Base-by-base conservation (phyloP, 1,284 basidiomycete genomes). In the Mycosarcoma maydis region DNA sequence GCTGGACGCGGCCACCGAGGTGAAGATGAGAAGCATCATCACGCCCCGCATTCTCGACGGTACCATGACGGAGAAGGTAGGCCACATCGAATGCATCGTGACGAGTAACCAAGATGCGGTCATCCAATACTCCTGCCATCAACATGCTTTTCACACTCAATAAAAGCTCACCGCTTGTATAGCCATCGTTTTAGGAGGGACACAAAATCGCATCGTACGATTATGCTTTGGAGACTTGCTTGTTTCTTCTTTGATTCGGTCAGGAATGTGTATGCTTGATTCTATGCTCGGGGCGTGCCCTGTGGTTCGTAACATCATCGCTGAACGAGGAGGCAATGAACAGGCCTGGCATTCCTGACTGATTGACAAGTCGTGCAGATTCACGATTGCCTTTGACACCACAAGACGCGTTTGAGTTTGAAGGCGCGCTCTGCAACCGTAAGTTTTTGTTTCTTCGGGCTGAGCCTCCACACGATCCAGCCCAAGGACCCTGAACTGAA, bases 381-480 rank as follows among this genome's bases (percentile, higher is more conserved):
- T n/a, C n/a, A n/a, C n/a, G n/a, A n/a, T n/a, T 40, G 38, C 11
- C 16, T 40, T 37, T 17, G 19, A 14, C 11, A 16, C 39, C 19
- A 16, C 19, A 13, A 23, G 44, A 52, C 61, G 61, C 61, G 55
- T 46, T 43, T 6, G 23, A 23, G 9, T 32, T 36, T 16, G 3
- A 44, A 48, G 54, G 57, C 49, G 61, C 61, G 61, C 54, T 49
- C 36, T 48, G 53, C 50, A 33, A 27, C 34, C 20, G 27, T 27
- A 46, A 29, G 39, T 65, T 65, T 52, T 64, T 40, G 1, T 9
- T 51, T 47, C 36, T 20, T 50, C n/a, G 19, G 50, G 50, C 61
- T 65, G 50, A 65, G 55, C 55, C 61, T 65, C 61, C 61, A 65
- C 61, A 54, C 49, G 41, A 49, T 23, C 49, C 19, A 17, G 37